Evolutionary conservation across 2,329 filamentous ascomycete genomes (phyloP), one percentile per base, ranked within the genome.

Genomic region (Lomentospora prolificans): DNA sequence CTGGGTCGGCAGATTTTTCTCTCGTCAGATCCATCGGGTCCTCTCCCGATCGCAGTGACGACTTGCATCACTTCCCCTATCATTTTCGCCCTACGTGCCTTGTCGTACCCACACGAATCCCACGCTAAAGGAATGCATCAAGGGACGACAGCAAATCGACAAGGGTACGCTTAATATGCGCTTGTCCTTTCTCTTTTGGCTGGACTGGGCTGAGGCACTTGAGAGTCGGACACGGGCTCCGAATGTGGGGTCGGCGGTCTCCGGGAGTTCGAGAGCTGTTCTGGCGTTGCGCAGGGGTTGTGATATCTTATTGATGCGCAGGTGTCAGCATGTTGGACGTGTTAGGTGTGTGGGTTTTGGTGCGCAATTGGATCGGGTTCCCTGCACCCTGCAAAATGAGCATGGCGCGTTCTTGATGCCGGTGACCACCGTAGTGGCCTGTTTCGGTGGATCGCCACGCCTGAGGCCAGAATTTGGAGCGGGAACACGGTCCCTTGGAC

Each of bases 231-330:
- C 44, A 48, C 44, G 44, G 44, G 17, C 5, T 22, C 17, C 44
- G 44, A 48, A 22, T 48, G 44, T 48, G 44, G 44, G 44, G 44
- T 48, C 44, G 44, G 44, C 44, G 44, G 44, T 12, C 44, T 48
- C 44, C 44, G 44, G 44, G 12, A 12, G 12, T 6, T 6, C 30
- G 12, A 33, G 30, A n/a, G n/a, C n/a, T n/a, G n/a, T n/a, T n/a
- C n/a, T n/a, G n/a, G n/a, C n/a, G n/a, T n/a, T n/a, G n/a, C n/a
- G n/a, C n/a, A n/a, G n/a, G n/a, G n/a, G n/a, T n/a, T n/a, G n/a
- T n/a, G n/a, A n/a, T n/a, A n/a, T n/a, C n/a, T n/a, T n/a, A n/a
- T n/a, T n/a, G n/a, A n/a, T n/a, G n/a, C n/a, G n/a, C n/a, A n/a
- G n/a, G n/a, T n/a, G n/a, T n/a, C n/a, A n/a, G n/a, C n/a, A n/a